Conservation (phyloP, 441 rosid species). For the Populus hybrid region DNA sequence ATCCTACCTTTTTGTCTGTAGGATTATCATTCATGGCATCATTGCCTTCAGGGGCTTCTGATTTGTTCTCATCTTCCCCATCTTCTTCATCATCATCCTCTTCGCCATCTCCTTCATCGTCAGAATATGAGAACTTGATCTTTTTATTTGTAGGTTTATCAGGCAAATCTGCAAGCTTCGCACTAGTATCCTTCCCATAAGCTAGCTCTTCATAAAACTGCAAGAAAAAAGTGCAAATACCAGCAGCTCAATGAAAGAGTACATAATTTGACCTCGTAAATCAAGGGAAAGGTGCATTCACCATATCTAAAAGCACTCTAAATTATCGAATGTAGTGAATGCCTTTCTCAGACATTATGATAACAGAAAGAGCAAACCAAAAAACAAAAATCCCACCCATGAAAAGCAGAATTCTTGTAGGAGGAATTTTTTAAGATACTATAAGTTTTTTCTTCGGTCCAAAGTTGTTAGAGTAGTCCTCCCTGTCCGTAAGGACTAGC, state of each 20-base stretch:
- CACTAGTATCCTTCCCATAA: conserved; percentile 40
- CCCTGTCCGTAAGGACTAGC: background rate
- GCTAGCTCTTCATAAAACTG: conserved; percentile 88
- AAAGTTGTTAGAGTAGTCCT: background rate
- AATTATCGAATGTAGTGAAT: background rate
- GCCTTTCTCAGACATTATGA: background rate
- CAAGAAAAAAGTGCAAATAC: background rate
- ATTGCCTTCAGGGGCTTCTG: conserved; percentile 22
- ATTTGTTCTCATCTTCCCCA: conserved; percentile 31
- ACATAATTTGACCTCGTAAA: background rate
- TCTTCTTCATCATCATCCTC: conserved; percentile 30
- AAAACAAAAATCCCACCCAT: background rate
- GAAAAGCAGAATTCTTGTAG: background rate
- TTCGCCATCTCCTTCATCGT: conserved; percentile 41
- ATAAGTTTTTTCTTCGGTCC: background rate
- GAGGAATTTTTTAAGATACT: background rate
- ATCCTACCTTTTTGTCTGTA: conserved; percentile 31
- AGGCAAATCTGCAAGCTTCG: conserved; percentile 31
- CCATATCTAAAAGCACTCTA: background rate
- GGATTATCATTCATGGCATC: conserved; percentile 26
- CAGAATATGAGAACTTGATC: conserved; percentile 69
- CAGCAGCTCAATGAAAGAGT: conserved; percentile 8
- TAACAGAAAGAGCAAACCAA: background rate
- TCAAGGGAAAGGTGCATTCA: background rate
- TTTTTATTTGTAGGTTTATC: conserved; percentile 65